Evolutionary conservation across 2,329 filamentous ascomycete genomes (phyloP).

Genomic region (Aurifilum marmelostoma): DNA sequence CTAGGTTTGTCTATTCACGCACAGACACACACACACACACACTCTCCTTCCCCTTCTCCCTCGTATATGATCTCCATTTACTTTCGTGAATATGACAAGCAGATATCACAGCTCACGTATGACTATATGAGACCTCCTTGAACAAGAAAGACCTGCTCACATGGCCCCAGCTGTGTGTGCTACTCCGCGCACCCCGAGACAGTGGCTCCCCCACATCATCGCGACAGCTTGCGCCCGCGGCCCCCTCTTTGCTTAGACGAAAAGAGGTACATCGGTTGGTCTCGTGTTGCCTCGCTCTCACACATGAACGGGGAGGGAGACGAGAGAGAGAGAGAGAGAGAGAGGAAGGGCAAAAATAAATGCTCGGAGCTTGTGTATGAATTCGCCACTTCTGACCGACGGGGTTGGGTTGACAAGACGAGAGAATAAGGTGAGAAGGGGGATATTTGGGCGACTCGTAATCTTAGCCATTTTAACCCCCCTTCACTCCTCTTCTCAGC

Average conservation of each 20-base stretch:
- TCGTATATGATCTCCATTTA: too few species aligned
- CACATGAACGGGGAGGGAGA: too few species aligned
- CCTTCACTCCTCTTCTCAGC: neutral
- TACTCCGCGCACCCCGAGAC: conserved; percentile 2
- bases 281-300: too few species aligned
- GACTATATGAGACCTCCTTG: neutral
- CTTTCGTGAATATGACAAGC: neutral
- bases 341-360: too few species aligned
- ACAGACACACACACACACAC: neutral
- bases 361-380: too few species aligned
- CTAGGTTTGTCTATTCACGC: too few species aligned
- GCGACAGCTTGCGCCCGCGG: neutral
- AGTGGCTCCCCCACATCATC: neutral
- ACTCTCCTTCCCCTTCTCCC: too few species aligned
- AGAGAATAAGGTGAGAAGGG: neutral
- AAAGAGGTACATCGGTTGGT: neutral
- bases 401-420: neutral
- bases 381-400: neutral
- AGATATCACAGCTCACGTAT: neutral
- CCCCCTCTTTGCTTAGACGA: neutral
- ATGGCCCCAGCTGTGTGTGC: neutral
- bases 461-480: neutral
- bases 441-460: neutral
- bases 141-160: neutral
- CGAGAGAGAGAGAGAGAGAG: too few species aligned